Conservation (phyloP, 176 grass and related monocot species). For the Microstegium vimineum region DNA sequence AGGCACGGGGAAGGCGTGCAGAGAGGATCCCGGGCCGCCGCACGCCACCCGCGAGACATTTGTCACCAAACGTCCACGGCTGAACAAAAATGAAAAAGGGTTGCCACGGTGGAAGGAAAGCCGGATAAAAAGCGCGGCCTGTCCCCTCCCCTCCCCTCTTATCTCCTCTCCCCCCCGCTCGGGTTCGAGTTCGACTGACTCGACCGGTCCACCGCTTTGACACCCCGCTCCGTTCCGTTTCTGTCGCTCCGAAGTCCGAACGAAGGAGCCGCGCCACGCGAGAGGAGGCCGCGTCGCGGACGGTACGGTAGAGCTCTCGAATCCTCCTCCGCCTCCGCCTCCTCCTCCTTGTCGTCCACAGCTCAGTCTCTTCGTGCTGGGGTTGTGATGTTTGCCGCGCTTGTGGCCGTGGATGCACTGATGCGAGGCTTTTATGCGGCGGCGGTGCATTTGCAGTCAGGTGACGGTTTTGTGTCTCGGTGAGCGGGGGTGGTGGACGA, state of each 20-base stretch:
- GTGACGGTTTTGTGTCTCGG: background rate
- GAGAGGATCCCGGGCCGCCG: background rate
- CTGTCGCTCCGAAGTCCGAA: background rate
- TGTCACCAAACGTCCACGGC: constrained; percentile 20
- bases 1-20: constrained; percentile 20
- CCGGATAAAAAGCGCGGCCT: background rate
- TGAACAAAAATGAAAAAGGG: too few relatives aligned
- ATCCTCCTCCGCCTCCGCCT: background rate
- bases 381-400: background rate
- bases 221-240: background rate
- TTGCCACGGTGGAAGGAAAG: constrained; percentile 52
- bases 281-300: background rate
- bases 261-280: background rate
- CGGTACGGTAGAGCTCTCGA: background rate
- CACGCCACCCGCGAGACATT: constrained; percentile 23
- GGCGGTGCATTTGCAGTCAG: background rate
- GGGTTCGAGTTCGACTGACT: too few relatives aligned
- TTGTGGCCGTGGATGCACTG: background rate
- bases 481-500: background rate
- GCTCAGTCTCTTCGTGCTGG: background rate
- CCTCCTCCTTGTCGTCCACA: background rate
- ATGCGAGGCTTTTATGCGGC: too few relatives aligned
- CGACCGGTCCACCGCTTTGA: background rate
- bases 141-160: too few relatives aligned
- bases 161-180: too few relatives aligned